A percentile compares a stretch with the other conserved stretches of the same genome.
These are phyloP conservation scores for Teunomyces pallodes DNA, from an alignment of 805 yeast species.

Conservation along the genomic window DNA sequence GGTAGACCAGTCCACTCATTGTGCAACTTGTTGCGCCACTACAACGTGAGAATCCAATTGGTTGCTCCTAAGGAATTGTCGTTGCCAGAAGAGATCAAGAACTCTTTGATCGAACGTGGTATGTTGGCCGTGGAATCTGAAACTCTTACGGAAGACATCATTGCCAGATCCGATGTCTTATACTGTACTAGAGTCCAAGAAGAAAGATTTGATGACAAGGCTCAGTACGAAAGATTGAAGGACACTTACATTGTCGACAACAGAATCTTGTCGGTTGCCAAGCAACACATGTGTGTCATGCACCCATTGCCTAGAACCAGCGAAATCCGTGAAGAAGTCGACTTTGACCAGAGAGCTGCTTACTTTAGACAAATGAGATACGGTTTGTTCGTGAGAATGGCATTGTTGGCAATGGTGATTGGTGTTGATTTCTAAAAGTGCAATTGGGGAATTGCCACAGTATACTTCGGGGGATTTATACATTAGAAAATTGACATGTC, in stretches of 20 bases:
- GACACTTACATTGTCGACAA: constrained; percentile 92
- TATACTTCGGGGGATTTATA: constrained; percentile 3
- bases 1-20: constrained; percentile 99
- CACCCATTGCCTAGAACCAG: constrained; percentile 98
- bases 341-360: constrained; percentile 98
- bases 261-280: constrained; percentile 85
- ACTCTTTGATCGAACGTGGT: constrained; percentile 62
- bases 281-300: constrained; percentile 98
- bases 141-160: constrained; percentile 76
- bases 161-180: constrained; percentile 88
- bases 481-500: not conserved
- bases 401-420: constrained; percentile 94
- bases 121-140: constrained; percentile 74
- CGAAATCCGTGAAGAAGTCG: constrained; percentile 97
- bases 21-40: constrained; percentile 84
- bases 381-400: constrained; percentile 98
- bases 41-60: constrained; percentile 88
- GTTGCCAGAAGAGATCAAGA: constrained; percentile 71
- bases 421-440: constrained; percentile 76
- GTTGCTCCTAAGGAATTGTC: constrained; percentile 87
- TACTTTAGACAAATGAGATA: constrained; percentile 99
- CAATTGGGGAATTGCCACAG: constrained; percentile 18
- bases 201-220: constrained; percentile 81
- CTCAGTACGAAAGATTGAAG: constrained; percentile 82
- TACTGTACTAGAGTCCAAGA: constrained; percentile 98